These are phyloP conservation scores for Mrakia gelida DNA, from an alignment of 768 basidiomycete species.

Conservation along the genomic window DNA sequence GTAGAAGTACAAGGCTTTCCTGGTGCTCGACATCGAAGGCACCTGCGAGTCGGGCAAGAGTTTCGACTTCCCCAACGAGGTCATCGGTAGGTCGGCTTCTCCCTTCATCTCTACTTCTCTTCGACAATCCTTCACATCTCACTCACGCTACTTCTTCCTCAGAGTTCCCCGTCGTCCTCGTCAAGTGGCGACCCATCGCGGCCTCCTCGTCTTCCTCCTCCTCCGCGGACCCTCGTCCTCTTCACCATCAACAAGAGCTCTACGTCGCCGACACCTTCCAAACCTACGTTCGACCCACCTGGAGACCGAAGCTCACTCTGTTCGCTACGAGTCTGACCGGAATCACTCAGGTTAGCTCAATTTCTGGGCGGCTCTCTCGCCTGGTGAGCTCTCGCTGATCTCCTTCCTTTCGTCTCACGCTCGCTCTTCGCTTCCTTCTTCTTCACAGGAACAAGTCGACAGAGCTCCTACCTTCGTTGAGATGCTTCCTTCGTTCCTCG, in stretches of 20 bases:
- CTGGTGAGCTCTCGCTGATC: not conserved
- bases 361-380: not conserved
- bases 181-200: constrained; percentile 57
- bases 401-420: too few relatives aligned
- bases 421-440: not conserved
- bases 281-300: constrained; percentile 80
- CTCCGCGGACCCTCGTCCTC: not conserved
- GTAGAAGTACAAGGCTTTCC: constrained; percentile 61
- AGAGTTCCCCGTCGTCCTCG: constrained; percentile 90
- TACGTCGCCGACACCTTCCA: constrained; percentile 77
- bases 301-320: constrained; percentile 70
- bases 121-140: too few relatives aligned
- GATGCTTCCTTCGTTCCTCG: constrained; percentile 59
- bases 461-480: constrained; percentile 67
- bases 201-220: not conserved
- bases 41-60: constrained; percentile 60
- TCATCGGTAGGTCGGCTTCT: constrained; percentile 63
- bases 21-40: constrained; percentile 85
- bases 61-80: constrained; percentile 88
- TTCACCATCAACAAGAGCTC: constrained; percentile 45
- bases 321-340: constrained; percentile 88
- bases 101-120: constrained; percentile 1
- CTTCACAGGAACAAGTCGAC: constrained; percentile 71
- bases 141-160: constrained; percentile 41
- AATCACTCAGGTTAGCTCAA: constrained; percentile 71